Conservation (phyloP, 768 basidiomycete species). For the Xerocomus brunneocitrinus region DNA sequence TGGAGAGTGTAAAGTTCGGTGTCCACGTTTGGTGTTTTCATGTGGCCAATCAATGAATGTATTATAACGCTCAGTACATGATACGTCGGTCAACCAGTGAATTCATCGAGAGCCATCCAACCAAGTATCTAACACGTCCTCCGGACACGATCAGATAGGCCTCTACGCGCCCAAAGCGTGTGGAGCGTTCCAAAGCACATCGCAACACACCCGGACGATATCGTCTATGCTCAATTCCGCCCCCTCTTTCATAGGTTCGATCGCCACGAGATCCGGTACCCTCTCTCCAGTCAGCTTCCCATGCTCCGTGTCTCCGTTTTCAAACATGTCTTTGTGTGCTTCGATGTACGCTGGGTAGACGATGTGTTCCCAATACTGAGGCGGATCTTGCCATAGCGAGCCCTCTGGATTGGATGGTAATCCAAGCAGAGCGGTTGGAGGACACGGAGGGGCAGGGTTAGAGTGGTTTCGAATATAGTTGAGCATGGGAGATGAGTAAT, state of each 20-base stretch:
- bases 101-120: too few species aligned
- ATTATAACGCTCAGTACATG: too few species aligned
- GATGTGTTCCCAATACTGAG: slow-evolving; percentile 85
- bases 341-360: slow-evolving; percentile 92
- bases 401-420: slow-evolving; percentile 83
- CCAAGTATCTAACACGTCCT: neutral
- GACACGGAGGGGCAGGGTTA: slow-evolving; percentile 6
- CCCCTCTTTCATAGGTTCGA: slow-evolving; percentile 58
- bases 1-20: too few species aligned
- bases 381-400: slow-evolving; percentile 83
- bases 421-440: slow-evolving; percentile 34
- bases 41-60: too few species aligned
- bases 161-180: neutral
- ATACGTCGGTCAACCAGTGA: too few species aligned
- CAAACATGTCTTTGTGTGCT: slow-evolving; percentile 72
- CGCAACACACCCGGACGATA: slow-evolving; percentile 54
- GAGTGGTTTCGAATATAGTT: neutral
- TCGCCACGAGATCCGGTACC: slow-evolving; percentile 50
- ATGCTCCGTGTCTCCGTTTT: slow-evolving; percentile 66
- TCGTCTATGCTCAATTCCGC: slow-evolving; percentile 52
- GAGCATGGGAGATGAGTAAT: neutral
- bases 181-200: slow-evolving; percentile 31
- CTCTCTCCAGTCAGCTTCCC: slow-evolving; percentile 48
- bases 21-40: too few species aligned
- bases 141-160: too few species aligned